phyloP scores from a whole-genome alignment of 176 grass and related monocot species.

The Carex myosuroides region DNA sequence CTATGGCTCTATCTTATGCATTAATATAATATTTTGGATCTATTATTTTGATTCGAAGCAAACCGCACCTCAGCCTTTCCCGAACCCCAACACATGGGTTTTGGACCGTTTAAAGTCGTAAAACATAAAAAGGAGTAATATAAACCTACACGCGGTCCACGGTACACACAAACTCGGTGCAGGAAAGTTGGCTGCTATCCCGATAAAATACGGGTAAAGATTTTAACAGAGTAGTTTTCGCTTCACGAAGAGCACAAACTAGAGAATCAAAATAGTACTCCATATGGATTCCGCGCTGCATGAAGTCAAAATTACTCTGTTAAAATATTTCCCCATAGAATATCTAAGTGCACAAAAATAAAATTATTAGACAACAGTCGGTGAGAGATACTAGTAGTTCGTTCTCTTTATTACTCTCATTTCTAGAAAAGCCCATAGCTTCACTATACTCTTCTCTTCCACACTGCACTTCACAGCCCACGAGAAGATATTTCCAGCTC shows the following conservation, averaged over 20 bases:
- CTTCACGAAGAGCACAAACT: too few relatives aligned
- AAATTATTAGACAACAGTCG: slow-evolving; percentile 4
- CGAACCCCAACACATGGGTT: slow-evolving; percentile 18
- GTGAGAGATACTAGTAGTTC: not conserved
- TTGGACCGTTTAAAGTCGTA: slow-evolving; percentile 19
- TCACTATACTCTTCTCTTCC: not conserved
- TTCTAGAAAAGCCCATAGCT: slow-evolving; percentile 11
- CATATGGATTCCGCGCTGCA: too few relatives aligned
- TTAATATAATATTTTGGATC: not conserved
- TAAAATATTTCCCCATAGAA: not conserved
- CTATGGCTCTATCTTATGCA: not conserved
- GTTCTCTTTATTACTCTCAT: not conserved
- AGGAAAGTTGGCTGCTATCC: not conserved
- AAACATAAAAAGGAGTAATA: not conserved
- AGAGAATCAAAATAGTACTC: too few relatives aligned
- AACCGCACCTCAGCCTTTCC: not conserved
- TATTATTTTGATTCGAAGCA: slow-evolving; percentile 5
- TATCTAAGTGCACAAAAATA: not conserved
- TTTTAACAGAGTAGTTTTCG: too few relatives aligned
- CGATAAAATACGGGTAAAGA: not conserved
- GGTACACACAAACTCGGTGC: not conserved
- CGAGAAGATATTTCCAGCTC: not conserved
- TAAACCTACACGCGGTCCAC: not conserved
- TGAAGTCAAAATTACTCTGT: too few relatives aligned
- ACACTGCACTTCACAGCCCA: not conserved